A percentile compares a stretch with the other conserved stretches of the same genome.
phyloP scores from a whole-genome alignment of 306 rosid genomes.

The Prunus kanzakura region DNA sequence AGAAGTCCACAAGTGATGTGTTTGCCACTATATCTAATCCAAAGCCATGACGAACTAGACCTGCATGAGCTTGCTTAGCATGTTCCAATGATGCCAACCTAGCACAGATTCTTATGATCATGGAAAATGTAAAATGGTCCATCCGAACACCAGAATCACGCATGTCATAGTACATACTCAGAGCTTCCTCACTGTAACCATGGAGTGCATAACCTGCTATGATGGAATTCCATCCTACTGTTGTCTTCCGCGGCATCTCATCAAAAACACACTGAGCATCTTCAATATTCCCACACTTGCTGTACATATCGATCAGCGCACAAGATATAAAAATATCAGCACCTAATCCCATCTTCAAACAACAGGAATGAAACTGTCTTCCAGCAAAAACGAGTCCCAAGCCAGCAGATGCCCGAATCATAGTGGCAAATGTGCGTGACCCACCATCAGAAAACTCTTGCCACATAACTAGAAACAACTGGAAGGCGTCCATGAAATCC shows the following conservation, averaged over 20 bases:
- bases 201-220: slow-evolving; percentile 85
- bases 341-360: slow-evolving; percentile 62
- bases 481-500: slow-evolving; percentile 53
- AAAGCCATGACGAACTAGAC: slow-evolving; percentile 70
- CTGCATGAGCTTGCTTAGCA: slow-evolving; percentile 88
- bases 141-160: slow-evolving; percentile 51
- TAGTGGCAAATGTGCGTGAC: slow-evolving; percentile 51
- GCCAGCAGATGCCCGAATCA: slow-evolving; percentile 76
- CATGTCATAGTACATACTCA: slow-evolving; percentile 64
- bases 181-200: slow-evolving; percentile 83
- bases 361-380: slow-evolving; percentile 69
- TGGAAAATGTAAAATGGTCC: slow-evolving; percentile 85
- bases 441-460: slow-evolving; percentile 51
- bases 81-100: slow-evolving; percentile 77
- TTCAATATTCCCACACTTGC: slow-evolving; percentile 76
- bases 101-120: slow-evolving; percentile 65
- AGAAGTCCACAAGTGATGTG: slow-evolving; percentile 79
- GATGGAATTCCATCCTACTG: slow-evolving; percentile 83
- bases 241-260: slow-evolving; percentile 69
- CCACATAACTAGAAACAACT: slow-evolving; percentile 59
- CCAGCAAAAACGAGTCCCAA: slow-evolving; percentile 52
- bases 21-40: slow-evolving; percentile 75
- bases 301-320: slow-evolving; percentile 82
- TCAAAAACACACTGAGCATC: slow-evolving; percentile 78
- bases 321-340: slow-evolving; percentile 60